These are phyloP conservation scores for Sistotremastrum niveocremeum DNA, from an alignment of 768 basidiomycete species.

Conservation along the genomic window DNA sequence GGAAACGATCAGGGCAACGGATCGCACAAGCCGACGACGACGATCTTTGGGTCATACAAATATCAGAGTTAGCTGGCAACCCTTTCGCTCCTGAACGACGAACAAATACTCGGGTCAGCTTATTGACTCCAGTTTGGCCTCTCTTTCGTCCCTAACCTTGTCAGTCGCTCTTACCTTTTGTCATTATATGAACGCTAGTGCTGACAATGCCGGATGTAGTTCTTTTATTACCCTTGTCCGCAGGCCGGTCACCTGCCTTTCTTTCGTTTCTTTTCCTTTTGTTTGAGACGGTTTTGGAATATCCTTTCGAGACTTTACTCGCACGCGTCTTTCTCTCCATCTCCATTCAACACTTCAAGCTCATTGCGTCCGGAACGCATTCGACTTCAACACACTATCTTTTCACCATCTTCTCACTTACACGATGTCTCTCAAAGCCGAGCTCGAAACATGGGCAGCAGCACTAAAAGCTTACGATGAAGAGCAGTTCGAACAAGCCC, in stretches of 20 bases:
- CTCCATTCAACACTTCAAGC: not conserved
- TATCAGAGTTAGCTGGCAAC: too few relatives aligned
- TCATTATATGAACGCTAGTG: too few relatives aligned
- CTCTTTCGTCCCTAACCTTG: too few relatives aligned
- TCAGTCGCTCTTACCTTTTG: too few relatives aligned
- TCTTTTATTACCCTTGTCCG: not conserved
- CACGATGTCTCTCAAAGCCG: conserved; percentile 30
- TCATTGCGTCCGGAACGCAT: not conserved
- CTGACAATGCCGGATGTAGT: too few relatives aligned
- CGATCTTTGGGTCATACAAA: too few relatives aligned
- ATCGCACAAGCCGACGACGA: too few relatives aligned
- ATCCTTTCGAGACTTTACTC: not conserved
- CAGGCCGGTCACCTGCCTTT: conserved; percentile 6
- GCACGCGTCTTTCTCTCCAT: not conserved
- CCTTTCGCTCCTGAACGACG: too few relatives aligned
- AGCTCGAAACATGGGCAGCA: conserved; percentile 76
- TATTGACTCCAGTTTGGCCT: too few relatives aligned
- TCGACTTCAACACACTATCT: not conserved
- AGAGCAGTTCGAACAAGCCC: conserved; percentile 61
- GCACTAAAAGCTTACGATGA: conserved; percentile 85
- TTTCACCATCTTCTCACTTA: not conserved
- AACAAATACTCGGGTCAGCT: too few relatives aligned
- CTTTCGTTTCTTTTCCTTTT: not conserved
- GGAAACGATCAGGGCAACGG: too few relatives aligned
- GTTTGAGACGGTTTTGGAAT: not conserved